Conservation (phyloP, 805 yeast species). For the Starmerella floricola region DNA sequence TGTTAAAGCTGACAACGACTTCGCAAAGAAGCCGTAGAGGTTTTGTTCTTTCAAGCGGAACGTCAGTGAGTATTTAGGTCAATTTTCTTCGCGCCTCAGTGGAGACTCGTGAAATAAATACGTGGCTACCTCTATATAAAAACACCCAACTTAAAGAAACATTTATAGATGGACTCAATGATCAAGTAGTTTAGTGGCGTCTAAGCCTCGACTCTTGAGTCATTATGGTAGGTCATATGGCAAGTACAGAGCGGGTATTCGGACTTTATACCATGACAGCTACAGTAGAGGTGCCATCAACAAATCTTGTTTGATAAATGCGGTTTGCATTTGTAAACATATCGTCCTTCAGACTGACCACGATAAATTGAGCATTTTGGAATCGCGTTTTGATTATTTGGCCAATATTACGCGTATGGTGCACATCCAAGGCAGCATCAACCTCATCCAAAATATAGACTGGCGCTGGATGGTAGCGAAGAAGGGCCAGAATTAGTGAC, state of each 20-base stretch:
- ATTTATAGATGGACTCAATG: too few relatives aligned
- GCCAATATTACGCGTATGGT: slow-evolving; percentile 96
- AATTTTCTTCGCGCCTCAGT: too few relatives aligned
- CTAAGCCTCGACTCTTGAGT: too few relatives aligned
- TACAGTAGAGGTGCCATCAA: slow-evolving; percentile 57
- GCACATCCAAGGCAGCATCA: slow-evolving; percentile 93
- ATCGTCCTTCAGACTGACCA: slow-evolving; percentile 93
- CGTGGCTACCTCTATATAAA: too few relatives aligned
- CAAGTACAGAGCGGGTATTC: too few relatives aligned
- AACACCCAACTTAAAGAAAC: too few relatives aligned
- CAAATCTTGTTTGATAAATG: slow-evolving; percentile 84
- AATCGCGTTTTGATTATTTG: slow-evolving; percentile 89
- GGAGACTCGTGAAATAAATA: too few relatives aligned
- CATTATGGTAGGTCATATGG: too few relatives aligned
- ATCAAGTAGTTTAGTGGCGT: too few relatives aligned
- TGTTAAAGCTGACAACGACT: slow-evolving; percentile 15
- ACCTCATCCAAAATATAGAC: slow-evolving; percentile 97
- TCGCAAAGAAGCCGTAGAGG: neutral
- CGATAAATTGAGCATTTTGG: slow-evolving; percentile 91
- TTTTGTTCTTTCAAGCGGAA: too few relatives aligned
- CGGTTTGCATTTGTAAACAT: slow-evolving; percentile 96
- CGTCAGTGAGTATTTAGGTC: too few relatives aligned
- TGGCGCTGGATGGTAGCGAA: slow-evolving; percentile 96
- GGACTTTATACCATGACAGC: slow-evolving; percentile 8
- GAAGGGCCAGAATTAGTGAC: slow-evolving; percentile 77